Percentiles rank a stretch among this genome's conserved stretches.
These are phyloP conservation scores for Hypoxylon fragiforme DNA, from an alignment of 495 filamentous ascomycete genomes.

Conservation along the genomic window DNA sequence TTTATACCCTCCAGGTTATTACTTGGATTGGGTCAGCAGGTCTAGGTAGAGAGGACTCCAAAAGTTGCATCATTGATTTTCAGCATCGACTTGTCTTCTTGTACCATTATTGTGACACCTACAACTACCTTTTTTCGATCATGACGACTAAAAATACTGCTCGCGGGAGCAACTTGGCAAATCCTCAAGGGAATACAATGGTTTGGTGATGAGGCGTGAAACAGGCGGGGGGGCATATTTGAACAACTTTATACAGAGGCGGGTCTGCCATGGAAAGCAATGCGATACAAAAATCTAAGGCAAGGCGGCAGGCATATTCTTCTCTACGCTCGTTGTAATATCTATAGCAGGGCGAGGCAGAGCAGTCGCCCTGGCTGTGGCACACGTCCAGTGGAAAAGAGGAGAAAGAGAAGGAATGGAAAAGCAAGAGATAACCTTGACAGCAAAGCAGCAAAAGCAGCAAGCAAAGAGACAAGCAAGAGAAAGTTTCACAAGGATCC, in stretches of 20 bases:
- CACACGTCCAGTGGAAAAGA: conserved; percentile 25
- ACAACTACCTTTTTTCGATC: conserved; percentile 30
- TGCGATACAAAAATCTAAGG: conserved; percentile 26
- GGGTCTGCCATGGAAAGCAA: conserved; percentile 32
- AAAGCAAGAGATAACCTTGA: no score
- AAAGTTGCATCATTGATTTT: conserved; percentile 44
- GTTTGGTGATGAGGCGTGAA: conserved; percentile 37
- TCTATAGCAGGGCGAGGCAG: conserved; percentile 43
- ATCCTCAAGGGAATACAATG: conserved; percentile 26
- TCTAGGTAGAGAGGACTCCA: conserved; percentile 37
- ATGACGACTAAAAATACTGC: conserved; percentile 39
- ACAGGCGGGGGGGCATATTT: conserved; percentile 23
- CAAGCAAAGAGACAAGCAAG: no score
- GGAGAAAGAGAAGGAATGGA: background rate
- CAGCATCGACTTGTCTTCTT: conserved; percentile 40
- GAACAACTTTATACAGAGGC: conserved; percentile 23
- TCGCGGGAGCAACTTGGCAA: conserved; percentile 31
- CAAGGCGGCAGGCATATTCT: conserved; percentile 39
- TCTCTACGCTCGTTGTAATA: conserved; percentile 63
- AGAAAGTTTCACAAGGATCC: background rate
- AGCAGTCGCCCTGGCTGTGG: conserved; percentile 40
- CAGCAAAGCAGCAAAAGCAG: background rate
- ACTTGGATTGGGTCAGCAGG: conserved; percentile 21
- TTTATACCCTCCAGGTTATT: conserved; percentile 5
- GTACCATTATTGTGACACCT: conserved; percentile 42